These are phyloP conservation scores for Dipteronia dyeriana DNA, from an alignment of 345 rosid genomes.

Conservation along the genomic window DNA sequence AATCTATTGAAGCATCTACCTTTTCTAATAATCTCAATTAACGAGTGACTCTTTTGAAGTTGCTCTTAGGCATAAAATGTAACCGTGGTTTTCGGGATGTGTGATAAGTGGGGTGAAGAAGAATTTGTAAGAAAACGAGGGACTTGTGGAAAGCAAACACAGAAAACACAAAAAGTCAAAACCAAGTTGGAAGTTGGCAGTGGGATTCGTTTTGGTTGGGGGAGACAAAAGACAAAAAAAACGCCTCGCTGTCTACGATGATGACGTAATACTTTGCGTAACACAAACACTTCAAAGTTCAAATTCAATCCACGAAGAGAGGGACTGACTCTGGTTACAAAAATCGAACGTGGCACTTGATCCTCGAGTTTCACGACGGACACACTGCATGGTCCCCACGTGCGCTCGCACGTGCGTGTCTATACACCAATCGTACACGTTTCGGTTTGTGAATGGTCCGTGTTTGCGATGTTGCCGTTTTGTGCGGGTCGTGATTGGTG, in stretches of 20 bases:
- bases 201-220: constrained; percentile 26
- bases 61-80: no score
- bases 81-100: no score
- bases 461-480: background rate
- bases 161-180: constrained; percentile 24
- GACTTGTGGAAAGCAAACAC: background rate
- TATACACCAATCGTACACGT: background rate
- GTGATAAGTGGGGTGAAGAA: background rate
- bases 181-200: background rate
- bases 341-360: constrained; percentile 9
- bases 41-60: no score
- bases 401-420: constrained; percentile 10
- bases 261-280: constrained; percentile 32
- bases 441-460: background rate
- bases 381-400: constrained; percentile 11
- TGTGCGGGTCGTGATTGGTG: background rate
- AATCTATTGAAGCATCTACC: no score
- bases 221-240: constrained; percentile 21
- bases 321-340: background rate
- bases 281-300: background rate
- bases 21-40: no score
- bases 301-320: background rate
- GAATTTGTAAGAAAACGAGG: constrained; percentile 5
- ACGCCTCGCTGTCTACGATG: constrained; percentile 25
- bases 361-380: constrained; percentile 10